Conservation (phyloP, 2,329 filamentous ascomycete genomes). For the Neobulgaria alba region DNA sequence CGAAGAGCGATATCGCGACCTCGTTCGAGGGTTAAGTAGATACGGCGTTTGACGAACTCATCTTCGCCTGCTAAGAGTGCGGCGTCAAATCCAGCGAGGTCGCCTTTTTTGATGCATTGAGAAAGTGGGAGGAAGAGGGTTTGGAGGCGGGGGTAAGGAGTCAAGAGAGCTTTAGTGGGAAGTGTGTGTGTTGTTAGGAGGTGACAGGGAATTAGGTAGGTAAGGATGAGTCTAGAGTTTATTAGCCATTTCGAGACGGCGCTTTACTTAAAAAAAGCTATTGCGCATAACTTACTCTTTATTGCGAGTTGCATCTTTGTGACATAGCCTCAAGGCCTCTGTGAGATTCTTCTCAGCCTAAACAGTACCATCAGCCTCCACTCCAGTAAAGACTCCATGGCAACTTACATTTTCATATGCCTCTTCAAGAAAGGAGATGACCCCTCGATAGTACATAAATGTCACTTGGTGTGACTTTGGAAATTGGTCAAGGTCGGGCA, state of each 20-base stretch:
- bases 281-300: conserved; percentile 62
- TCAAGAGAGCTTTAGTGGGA: conserved; percentile 62
- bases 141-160: conserved; percentile 67
- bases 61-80: conserved; percentile 75
- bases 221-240: conserved; percentile 68
- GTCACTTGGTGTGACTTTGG: conserved; percentile 88
- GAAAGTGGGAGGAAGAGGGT: conserved; percentile 71
- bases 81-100: conserved; percentile 75
- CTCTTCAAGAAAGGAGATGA: conserved; percentile 90
- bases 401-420: conserved; percentile 68
- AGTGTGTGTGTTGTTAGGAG: conserved; percentile 82
- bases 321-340: conserved; percentile 74
- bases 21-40: conserved; percentile 89
- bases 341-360: conserved; percentile 74
- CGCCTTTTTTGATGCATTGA: conserved; percentile 69
- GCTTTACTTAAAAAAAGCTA: neutral
- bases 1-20: conserved; percentile 85
- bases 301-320: conserved; percentile 63
- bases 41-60: conserved; percentile 87
- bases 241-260: conserved; percentile 14
- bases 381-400: neutral
- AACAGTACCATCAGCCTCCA: conserved; percentile 4
- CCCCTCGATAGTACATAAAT: conserved; percentile 92
- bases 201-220: conserved; percentile 89
- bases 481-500: conserved; percentile 71